Evolutionary conservation across 2,329 filamentous ascomycete species (phyloP), one percentile per base, ranked within the genome.

Genomic region (Hypoxylon rubiginosum): DNA sequence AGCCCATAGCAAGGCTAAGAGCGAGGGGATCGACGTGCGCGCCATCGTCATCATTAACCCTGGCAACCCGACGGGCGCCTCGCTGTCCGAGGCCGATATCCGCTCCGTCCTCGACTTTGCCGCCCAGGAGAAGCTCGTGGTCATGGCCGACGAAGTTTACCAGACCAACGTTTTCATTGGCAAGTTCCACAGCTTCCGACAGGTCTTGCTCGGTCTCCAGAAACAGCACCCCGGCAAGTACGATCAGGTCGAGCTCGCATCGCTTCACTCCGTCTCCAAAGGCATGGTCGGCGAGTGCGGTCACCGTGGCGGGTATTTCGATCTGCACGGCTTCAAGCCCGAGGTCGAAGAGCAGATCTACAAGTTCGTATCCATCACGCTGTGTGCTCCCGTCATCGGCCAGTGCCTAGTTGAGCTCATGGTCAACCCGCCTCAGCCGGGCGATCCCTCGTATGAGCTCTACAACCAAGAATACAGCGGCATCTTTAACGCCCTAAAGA

Each of bases 261-360:
- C 93, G 56, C 85, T 99, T 71, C 95, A 99, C 86, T 95, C 91
- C 75, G 87, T 97, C 60, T 97, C 93, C 78, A 99, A 99, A 88
- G 96, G 96, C 75, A 98, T 99, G 94, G 92, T 97, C 8, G 96
- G 96, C 77, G 96, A 99, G 84, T 99, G 96, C 79, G 96, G 96
- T 56, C 96, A 99, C 84, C 92, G 96, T 70, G 96, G 95, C 73
- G 96, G 96, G 58, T 99, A 97, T 86, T 98, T 98, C 77, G 96
- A 99, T 85, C 90, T 99, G 62, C 88, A 94, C 64, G 93, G 93
- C 73, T 97, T 99, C 80, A 90, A 97, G 78, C 82, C 88, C 10
- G 86, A 92, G 75, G 96, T 99, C 71, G 91, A 92, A 76, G 92
- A 91, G 71, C 91, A 98, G 84, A 94, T 99, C 80, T 98, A 98